Evolutionary conservation across 2,329 filamentous ascomycete species (phyloP), one percentile per base, ranked within the genome.

Genomic region (Seiridium unicorne): DNA sequence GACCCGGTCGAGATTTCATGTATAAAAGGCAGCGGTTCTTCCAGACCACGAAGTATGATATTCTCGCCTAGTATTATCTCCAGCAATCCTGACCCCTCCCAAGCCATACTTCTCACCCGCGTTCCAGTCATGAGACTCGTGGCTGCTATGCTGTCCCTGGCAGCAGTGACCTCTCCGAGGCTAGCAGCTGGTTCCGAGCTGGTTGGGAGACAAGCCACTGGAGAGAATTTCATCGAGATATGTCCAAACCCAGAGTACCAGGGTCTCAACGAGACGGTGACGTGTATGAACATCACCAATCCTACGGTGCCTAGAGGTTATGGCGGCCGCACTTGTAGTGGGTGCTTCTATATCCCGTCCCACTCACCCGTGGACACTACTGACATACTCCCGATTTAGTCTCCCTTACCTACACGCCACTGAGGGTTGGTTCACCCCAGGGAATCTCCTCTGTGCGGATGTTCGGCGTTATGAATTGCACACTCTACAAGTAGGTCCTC

Each of bases 401-500:
- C 11, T 49, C 44, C 6, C 36, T 58, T 8, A 58, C 57, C 5
- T 49, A 32, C 57, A 54, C 57, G 9, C 47, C 57, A 9, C 46
- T 58, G n/a, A 44, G 49, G 10, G 56, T 59, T 3, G 60, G 60
- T 13, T 56, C 51, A 44, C 60, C 57, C 4, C 59, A 61, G 35
- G 59, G 59, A 5, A 38, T 61, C 10, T 61, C 59, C 6, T 61
- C 59, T n/a, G 59, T 48, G 9, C 34, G 49, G 36, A 49, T 58
- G 18, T 61, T 55, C 31, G 42, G 44, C 42, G 44, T 2, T 3
- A 34, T 61, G 59, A 61, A 61, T 26, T 61, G 60, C 34, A 61
- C 60, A 10, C 56, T 61, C 10, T 61, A 61, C 51, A 61, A 56
- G 60, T 61, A 46, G 11, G 60, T 55, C n/a, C 31, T 11, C 3